Conservation (phyloP, 495 filamentous ascomycete species). For the Rusavskia elegans region DNA sequence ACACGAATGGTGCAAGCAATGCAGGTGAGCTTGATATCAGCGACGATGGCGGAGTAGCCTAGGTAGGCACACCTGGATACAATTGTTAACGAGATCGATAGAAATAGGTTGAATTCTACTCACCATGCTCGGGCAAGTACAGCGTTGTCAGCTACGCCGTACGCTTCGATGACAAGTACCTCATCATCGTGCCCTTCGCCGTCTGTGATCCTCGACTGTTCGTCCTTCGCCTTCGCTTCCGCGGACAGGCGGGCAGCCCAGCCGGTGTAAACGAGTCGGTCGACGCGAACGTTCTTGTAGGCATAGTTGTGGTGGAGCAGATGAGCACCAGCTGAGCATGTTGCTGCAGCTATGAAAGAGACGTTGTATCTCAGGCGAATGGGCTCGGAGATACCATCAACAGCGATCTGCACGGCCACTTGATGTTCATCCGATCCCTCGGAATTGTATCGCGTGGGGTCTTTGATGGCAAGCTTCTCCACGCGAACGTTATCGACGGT, state of each 20-base stretch:
- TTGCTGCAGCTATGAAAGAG: slow-evolving; percentile 46
- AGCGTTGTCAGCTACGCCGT: slow-evolving; percentile 55
- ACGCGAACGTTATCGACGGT: slow-evolving; percentile 47
- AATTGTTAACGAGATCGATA: slow-evolving; percentile 13
- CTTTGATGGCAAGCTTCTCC: slow-evolving; percentile 40
- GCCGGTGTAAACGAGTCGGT: slow-evolving; percentile 36
- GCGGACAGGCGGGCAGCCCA: background rate
- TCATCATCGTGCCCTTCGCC: slow-evolving; percentile 29
- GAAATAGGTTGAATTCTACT: slow-evolving; percentile 9
- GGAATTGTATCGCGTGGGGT: background rate
- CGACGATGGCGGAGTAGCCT: slow-evolving; percentile 44
- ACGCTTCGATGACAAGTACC: slow-evolving; percentile 54
- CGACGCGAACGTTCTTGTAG: slow-evolving; percentile 34
- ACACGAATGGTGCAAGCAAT: slow-evolving; percentile 55
- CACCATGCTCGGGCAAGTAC: slow-evolving; percentile 62
- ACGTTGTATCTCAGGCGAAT: slow-evolving; percentile 47
- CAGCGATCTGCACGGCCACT: slow-evolving; percentile 50
- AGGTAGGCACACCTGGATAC: slow-evolving; percentile 10
- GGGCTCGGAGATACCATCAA: slow-evolving; percentile 46
- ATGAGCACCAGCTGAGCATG: slow-evolving; percentile 50
- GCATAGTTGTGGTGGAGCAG: slow-evolving; percentile 53
- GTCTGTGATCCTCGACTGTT: too few relatives aligned
- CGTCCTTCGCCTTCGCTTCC: too few relatives aligned
- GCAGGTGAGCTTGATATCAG: slow-evolving; percentile 50
- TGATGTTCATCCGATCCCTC: slow-evolving; percentile 35